These are phyloP conservation scores for Calonectria multiphialidica DNA, from an alignment of 2,329 filamentous ascomycete species.

Conservation along the genomic window DNA sequence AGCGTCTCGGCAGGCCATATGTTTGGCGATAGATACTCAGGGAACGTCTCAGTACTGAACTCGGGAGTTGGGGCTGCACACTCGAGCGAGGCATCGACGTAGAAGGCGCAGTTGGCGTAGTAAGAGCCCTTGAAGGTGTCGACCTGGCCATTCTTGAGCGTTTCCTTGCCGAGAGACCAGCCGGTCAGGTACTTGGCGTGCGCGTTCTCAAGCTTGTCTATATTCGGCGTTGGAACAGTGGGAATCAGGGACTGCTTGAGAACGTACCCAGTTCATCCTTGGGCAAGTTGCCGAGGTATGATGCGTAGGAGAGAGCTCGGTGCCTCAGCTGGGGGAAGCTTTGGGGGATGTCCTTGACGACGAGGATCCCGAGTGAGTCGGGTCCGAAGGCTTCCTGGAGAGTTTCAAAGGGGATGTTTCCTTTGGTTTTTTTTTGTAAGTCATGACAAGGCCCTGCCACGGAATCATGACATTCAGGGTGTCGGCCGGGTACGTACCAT, in stretches of 20 bases:
- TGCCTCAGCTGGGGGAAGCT: slow-evolving; percentile 79
- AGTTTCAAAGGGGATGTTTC: slow-evolving; percentile 74
- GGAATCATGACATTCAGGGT: slow-evolving; percentile 25
- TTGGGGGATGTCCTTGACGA: slow-evolving; percentile 87
- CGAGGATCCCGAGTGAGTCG: slow-evolving; percentile 88
- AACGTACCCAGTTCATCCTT: slow-evolving; percentile 74
- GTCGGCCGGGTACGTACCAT: slow-evolving; percentile 56
- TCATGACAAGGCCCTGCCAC: slow-evolving; percentile 20
- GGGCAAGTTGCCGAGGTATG: slow-evolving; percentile 87
- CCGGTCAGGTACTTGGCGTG: slow-evolving; percentile 75
- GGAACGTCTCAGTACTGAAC: slow-evolving; percentile 74
- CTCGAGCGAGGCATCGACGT: slow-evolving; percentile 72
- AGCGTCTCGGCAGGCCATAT: slow-evolving; percentile 81
- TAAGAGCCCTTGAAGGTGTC: slow-evolving; percentile 87
- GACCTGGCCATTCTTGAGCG: slow-evolving; percentile 80
- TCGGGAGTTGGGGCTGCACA: slow-evolving; percentile 70
- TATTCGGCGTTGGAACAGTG: slow-evolving; percentile 5
- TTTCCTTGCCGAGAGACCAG: slow-evolving; percentile 88
- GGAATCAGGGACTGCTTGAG: neutral
- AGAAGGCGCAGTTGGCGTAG: slow-evolving; percentile 87
- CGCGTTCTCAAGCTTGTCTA: slow-evolving; percentile 69
- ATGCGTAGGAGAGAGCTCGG: slow-evolving; percentile 85
- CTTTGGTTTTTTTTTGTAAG: slow-evolving; percentile 53
- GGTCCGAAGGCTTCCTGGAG: slow-evolving; percentile 89
- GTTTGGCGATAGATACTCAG: slow-evolving; percentile 91